A percentile compares a stretch with the other conserved stretches of the same genome.
These are phyloP conservation scores for Tritrichomonas musculus DNA, from an alignment of 208 protist species.

Conservation along the genomic window DNA sequence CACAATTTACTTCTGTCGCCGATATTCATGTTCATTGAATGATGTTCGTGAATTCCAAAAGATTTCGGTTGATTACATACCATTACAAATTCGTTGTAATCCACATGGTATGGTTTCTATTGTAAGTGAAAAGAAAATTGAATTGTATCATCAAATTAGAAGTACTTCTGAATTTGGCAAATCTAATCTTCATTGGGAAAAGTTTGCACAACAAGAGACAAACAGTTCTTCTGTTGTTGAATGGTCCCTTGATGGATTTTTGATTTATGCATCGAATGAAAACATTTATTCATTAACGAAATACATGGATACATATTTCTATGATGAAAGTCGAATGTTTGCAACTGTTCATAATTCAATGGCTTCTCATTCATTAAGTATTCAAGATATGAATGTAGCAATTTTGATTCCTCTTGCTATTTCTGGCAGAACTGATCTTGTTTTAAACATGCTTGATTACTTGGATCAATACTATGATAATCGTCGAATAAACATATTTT, in stretches of 20 bases:
- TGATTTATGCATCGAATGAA: background rate
- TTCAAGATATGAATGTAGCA: background rate
- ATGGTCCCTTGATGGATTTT: conserved; percentile 15
- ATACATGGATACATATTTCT: conserved; percentile 25
- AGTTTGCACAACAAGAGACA: background rate
- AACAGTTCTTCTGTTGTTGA: background rate
- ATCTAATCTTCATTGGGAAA: background rate
- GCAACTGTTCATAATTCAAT: background rate
- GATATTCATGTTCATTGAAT: background rate
- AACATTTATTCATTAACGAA: background rate
- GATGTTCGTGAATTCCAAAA: background rate
- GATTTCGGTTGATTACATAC: background rate
- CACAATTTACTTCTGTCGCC: background rate
- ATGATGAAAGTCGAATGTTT: background rate
- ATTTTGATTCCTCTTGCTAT: background rate
- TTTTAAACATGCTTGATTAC: background rate
- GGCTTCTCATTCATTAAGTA: background rate
- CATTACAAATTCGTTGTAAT: background rate
- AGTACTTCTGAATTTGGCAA: background rate
- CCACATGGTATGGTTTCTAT: background rate
- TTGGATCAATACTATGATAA: background rate
- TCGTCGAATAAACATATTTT: background rate
- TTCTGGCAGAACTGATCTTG: background rate
- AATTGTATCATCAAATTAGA: conserved; percentile 17
- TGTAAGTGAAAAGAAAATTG: background rate